These are phyloP conservation scores for Quercus ilex DNA, from an alignment of 306 rosid genomes.

Conservation along the genomic window DNA sequence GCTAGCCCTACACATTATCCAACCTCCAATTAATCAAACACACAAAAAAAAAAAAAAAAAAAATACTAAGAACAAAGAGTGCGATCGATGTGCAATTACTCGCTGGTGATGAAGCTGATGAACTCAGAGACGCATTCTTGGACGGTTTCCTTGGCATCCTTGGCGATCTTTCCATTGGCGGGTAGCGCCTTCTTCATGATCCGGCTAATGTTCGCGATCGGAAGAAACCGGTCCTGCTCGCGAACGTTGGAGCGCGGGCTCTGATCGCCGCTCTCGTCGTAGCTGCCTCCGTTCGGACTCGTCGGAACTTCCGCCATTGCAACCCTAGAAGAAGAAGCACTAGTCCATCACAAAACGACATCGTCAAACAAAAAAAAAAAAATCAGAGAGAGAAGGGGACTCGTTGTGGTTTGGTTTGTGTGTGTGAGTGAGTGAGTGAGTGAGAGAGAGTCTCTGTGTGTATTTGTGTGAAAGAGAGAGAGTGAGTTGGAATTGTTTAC, in stretches of 20 bases:
- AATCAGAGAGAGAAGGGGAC: conserved; percentile 13
- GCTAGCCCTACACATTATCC: conserved; percentile 66
- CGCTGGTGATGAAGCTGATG: conserved; percentile 96
- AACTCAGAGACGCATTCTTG: conserved; percentile 97
- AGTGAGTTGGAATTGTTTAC: too few relatives aligned
- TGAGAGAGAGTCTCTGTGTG: neutral
- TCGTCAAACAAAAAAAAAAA: conserved; percentile 21
- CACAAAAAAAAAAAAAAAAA: neutral
- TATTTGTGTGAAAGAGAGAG: neutral
- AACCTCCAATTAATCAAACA: neutral
- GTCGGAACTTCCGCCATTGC: conserved; percentile 73
- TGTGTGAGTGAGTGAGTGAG: neutral
- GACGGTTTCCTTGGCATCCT: conserved; percentile 95
- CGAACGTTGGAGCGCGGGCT: conserved; percentile 89
- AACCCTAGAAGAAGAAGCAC: conserved; percentile 36
- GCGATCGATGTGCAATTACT: conserved; percentile 30
- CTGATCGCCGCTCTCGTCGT: conserved; percentile 76
- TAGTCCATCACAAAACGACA: conserved; percentile 15
- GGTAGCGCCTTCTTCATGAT: conserved; percentile 99
- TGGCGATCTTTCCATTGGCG: conserved; percentile 88
- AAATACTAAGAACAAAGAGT: neutral
- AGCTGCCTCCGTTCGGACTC: conserved; percentile 88
- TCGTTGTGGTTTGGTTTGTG: neutral
- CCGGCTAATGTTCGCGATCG: conserved; percentile 89
- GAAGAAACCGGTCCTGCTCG: conserved; percentile 89